Conservation (phyloP, 768 basidiomycete species). For the Hericium erinaceus region DNA sequence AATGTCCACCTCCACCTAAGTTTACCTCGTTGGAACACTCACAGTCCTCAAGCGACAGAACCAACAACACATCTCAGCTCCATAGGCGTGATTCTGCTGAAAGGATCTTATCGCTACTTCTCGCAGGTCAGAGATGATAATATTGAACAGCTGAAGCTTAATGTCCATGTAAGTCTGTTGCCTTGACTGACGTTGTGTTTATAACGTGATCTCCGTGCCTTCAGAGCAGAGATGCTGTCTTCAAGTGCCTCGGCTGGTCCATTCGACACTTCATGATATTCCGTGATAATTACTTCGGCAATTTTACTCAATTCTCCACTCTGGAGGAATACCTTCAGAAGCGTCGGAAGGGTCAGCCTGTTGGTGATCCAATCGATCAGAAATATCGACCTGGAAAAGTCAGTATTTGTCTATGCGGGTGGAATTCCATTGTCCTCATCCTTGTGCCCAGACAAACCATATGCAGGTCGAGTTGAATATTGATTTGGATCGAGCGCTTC, state of each 20-base stretch:
- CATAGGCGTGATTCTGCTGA: constrained; percentile 43
- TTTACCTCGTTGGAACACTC: constrained; percentile 86
- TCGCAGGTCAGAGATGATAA: constrained; percentile 56
- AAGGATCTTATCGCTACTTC: constrained; percentile 70
- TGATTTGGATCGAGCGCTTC: constrained; percentile 37
- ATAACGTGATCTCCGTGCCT: background rate
- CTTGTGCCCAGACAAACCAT: constrained; percentile 53
- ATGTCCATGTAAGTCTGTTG: constrained; percentile 42
- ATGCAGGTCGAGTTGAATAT: constrained; percentile 67
- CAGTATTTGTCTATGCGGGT: constrained; percentile 9
- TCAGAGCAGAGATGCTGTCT: constrained; percentile 45
- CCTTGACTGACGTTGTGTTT: constrained; percentile 2
- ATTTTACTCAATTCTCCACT: constrained; percentile 89
- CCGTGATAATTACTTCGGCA: constrained; percentile 90
- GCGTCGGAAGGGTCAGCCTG: constrained; percentile 38
- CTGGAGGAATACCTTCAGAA: constrained; percentile 77
- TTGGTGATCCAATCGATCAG: constrained; percentile 73
- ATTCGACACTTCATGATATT: constrained; percentile 82
- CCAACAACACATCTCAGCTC: constrained; percentile 56
- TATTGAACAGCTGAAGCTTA: constrained; percentile 69
- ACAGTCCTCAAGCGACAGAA: constrained; percentile 54
- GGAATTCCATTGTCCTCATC: background rate
- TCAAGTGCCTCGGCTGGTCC: constrained; percentile 79
- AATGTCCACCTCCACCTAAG: constrained; percentile 51
- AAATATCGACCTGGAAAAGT: constrained; percentile 81